phyloP scores from a whole-genome alignment of 805 yeast species.

The Torulaspora indica region DNA sequence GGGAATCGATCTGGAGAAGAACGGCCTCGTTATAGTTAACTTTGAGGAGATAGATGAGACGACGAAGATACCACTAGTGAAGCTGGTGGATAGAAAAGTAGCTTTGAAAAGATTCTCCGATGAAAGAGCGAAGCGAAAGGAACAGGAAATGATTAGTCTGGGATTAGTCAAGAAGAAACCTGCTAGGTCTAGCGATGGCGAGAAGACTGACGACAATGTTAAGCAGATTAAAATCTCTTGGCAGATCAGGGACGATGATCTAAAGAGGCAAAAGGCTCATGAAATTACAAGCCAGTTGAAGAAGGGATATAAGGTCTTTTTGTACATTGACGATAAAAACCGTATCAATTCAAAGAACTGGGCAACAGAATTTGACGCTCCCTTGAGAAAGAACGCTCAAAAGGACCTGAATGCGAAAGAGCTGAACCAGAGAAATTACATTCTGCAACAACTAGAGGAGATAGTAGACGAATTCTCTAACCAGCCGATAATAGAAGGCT shows the following conservation, averaged over 20 bases:
- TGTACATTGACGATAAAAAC: conserved; percentile 41
- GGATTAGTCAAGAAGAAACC: conserved; percentile 19
- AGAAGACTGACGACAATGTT: conserved; percentile 31
- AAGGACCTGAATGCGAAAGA: conserved; percentile 32
- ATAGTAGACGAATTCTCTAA: conserved; percentile 28
- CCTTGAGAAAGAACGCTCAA: conserved; percentile 10
- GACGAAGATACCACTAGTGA: conserved; percentile 27
- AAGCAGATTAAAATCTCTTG: conserved; percentile 51
- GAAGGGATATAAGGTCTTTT: conserved; percentile 41
- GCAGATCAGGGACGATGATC: conserved; percentile 52
- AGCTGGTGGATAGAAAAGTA: conserved; percentile 23
- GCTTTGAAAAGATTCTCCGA: conserved; percentile 32
- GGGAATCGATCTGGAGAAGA: conserved; percentile 25
- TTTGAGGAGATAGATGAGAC: conserved; percentile 17
- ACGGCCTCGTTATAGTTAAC: conserved; percentile 28
- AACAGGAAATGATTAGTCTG: conserved; percentile 23
- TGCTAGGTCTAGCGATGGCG: conserved; percentile 12
- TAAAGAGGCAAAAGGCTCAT: conserved; percentile 47
- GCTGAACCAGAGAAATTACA: conserved; percentile 32
- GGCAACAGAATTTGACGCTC: conserved; percentile 28
- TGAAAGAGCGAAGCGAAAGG: conserved; percentile 26
- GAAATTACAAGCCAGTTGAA: conserved; percentile 45
- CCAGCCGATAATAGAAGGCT: conserved; percentile 31
- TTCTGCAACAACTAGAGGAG: conserved; percentile 31
- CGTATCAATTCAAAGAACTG: conserved; percentile 22